Conservation (phyloP, 257 asterid genomes). For the Forsythia suspensa region DNA sequence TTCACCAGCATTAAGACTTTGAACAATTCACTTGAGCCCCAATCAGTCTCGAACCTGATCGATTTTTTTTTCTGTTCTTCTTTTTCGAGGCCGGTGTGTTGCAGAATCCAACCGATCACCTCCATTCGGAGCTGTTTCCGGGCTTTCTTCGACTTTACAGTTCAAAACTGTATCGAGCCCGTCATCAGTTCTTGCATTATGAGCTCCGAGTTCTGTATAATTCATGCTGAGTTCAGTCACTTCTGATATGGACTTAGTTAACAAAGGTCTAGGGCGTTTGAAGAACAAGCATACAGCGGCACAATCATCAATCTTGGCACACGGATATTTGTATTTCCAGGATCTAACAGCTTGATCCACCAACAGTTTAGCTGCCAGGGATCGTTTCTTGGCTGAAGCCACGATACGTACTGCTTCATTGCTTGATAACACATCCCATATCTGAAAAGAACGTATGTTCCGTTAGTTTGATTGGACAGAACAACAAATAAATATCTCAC, state of each 20-base stretch:
- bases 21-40: neutral
- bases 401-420: constrained; percentile 62
- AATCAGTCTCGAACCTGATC: constrained; percentile 25
- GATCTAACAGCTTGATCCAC: constrained; percentile 68
- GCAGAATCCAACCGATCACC: constrained; percentile 13
- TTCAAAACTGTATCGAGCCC: constrained; percentile 80
- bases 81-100: constrained; percentile 26
- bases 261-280: constrained; percentile 50
- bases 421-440: constrained; percentile 88
- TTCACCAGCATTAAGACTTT: neutral
- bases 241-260: constrained; percentile 54
- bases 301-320: constrained; percentile 75
- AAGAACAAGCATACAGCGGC: constrained; percentile 70
- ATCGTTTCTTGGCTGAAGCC: constrained; percentile 60
- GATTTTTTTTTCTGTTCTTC: constrained; percentile 32
- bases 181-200: constrained; percentile 44
- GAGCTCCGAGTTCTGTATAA: constrained; percentile 36
- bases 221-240: constrained; percentile 45
- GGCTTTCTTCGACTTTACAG: constrained; percentile 27
- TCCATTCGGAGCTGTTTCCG: constrained; percentile 19
- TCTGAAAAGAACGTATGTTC: constrained; percentile 25
- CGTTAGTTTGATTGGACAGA: neutral
- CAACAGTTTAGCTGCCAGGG: constrained; percentile 59
- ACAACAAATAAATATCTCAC: neutral
- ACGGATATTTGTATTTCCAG: constrained; percentile 70